phyloP scores from a whole-genome alignment of 495 filamentous ascomycete species.

The Talaromyces trachyspermus region DNA sequence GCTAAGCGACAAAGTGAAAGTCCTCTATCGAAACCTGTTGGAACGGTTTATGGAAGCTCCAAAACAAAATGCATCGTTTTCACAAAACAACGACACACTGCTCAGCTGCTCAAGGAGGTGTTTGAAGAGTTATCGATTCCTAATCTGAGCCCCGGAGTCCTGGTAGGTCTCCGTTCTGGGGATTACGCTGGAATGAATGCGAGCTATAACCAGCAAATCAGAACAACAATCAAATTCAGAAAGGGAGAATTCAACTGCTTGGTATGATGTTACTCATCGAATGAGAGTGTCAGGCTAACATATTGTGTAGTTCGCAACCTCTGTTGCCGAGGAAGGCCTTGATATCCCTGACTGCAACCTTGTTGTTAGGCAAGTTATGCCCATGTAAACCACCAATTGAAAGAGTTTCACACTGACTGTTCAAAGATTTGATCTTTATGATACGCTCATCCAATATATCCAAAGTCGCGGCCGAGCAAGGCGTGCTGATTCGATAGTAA shows the following conservation, averaged over 20 bases:
- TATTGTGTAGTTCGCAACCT: conserved; percentile 60
- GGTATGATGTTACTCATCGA: conserved; percentile 14
- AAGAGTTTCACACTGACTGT: conserved; percentile 1
- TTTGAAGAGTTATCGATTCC: conserved; percentile 50
- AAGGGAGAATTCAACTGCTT: conserved; percentile 80
- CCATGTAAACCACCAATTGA: neutral
- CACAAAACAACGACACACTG: conserved; percentile 70
- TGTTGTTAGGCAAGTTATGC: conserved; percentile 50
- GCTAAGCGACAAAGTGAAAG: conserved; percentile 67
- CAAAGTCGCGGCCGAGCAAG: conserved; percentile 91
- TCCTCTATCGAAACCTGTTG: conserved; percentile 50
- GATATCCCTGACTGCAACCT: conserved; percentile 95
- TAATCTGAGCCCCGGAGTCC: conserved; percentile 54
- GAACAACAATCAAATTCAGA: conserved; percentile 69
- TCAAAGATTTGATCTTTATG: conserved; percentile 76
- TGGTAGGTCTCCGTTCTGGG: conserved; percentile 53
- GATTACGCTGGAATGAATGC: conserved; percentile 49
- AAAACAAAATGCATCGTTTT: conserved; percentile 82
- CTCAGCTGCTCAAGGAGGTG: conserved; percentile 59
- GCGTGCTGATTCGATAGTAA: conserved; percentile 55
- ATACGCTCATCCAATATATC: conserved; percentile 89
- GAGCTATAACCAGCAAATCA: conserved; percentile 67
- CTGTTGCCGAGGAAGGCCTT: conserved; percentile 89
- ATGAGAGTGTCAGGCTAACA: conserved; percentile 9
- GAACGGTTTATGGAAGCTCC: conserved; percentile 48